Evolutionary conservation across 2,329 filamentous ascomycete species (phyloP).

Genomic region (Byssochlamys sp.): DNA sequence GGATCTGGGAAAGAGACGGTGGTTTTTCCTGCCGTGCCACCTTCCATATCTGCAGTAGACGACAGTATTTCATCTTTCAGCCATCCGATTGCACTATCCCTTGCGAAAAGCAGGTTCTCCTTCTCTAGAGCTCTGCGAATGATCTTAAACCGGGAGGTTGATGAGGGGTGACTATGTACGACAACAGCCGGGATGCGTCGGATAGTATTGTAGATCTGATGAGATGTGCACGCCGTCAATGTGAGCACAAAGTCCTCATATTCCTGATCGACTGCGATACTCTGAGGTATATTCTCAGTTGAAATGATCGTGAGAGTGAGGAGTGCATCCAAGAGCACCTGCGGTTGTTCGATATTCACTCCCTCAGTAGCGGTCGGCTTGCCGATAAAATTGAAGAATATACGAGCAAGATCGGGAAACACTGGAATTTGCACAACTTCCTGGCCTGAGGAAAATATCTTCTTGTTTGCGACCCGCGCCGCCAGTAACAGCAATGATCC

Average conservation of each 20-base stretch:
- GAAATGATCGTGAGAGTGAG: constrained; percentile 45
- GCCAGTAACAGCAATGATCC: constrained; percentile 47
- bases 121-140: constrained; percentile 48
- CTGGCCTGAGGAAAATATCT: constrained; percentile 39
- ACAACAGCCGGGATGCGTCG: constrained; percentile 26
- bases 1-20: constrained; percentile 7
- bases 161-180: constrained; percentile 46
- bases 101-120: constrained; percentile 45
- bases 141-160: constrained; percentile 43
- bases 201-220: constrained; percentile 27
- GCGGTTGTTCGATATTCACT: constrained; percentile 37
- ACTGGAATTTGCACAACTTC: constrained; percentile 33
- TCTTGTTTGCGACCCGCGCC: constrained; percentile 41
- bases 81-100: constrained; percentile 51
- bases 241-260: constrained; percentile 46
- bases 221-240: constrained; percentile 28
- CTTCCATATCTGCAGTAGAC: constrained; percentile 26
- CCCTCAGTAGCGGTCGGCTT: constrained; percentile 28
- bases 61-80: constrained; percentile 51
- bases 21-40: constrained; percentile 3
- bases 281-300: constrained; percentile 35
- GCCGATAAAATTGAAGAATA: constrained; percentile 45
- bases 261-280: constrained; percentile 40
- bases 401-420: constrained; percentile 44
- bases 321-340: constrained; percentile 46